These are phyloP conservation scores for Pontederia paniculata DNA, from an alignment of 176 grass and related monocot genomes.

Conservation along the genomic window DNA sequence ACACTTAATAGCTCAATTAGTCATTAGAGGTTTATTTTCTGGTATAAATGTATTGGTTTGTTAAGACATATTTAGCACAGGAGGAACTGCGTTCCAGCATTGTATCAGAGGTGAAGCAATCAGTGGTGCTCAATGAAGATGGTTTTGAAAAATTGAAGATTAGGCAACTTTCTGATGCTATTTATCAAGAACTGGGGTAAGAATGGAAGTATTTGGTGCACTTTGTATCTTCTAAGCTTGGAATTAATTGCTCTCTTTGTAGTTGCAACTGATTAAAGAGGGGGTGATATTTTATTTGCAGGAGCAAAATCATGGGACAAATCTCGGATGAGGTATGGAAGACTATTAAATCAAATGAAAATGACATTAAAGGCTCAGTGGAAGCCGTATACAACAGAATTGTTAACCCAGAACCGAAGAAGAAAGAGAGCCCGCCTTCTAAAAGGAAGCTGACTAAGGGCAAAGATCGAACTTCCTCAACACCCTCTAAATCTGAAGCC, in stretches of 20 bases:
- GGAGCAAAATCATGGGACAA: conserved; percentile 71
- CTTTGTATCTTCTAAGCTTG: conserved; percentile 4
- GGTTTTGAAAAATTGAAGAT: conserved; percentile 65
- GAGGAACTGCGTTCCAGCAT: conserved; percentile 52
- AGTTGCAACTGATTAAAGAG: background rate
- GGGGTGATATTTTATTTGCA: conserved; percentile 5
- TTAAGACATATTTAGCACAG: conserved; percentile 25
- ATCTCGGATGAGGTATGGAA: conserved; percentile 71
- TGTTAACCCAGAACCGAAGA: conserved; percentile 35
- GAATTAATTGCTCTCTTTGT: background rate
- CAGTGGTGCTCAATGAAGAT: conserved; percentile 80
- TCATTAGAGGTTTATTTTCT: background rate
- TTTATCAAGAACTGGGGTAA: conserved; percentile 86
- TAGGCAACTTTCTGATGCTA: conserved; percentile 80
- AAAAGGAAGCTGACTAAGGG: conserved; percentile 29
- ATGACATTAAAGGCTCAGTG: conserved; percentile 44
- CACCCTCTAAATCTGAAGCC: conserved; percentile 18
- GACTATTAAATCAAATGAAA: conserved; percentile 51
- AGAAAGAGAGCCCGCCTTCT: conserved; percentile 9
- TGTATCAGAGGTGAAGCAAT: conserved; percentile 61
- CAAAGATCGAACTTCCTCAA: conserved; percentile 23
- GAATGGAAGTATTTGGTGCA: background rate
- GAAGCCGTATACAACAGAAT: conserved; percentile 48
- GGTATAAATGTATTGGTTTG: background rate
- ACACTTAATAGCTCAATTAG: background rate